Conservation (phyloP, 805 yeast genomes). For the Hanseniaspora thailandica region DNA sequence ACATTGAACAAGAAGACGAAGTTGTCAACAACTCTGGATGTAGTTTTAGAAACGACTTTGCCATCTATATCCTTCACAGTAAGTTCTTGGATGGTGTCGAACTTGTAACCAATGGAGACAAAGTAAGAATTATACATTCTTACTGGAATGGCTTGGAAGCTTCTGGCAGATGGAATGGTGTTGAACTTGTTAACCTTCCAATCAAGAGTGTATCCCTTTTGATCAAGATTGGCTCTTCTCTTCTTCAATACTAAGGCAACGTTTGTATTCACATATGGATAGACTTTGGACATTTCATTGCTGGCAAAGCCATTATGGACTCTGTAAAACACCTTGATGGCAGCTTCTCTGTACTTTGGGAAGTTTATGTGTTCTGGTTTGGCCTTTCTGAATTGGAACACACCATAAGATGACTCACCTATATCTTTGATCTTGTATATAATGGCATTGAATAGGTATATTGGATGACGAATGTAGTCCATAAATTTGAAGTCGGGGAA, state of each 20-base stretch:
- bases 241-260: slow-evolving; percentile 46
- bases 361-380: slow-evolving; percentile 58
- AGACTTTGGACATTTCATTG: slow-evolving; percentile 38
- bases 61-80: slow-evolving; percentile 37
- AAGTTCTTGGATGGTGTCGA: slow-evolving; percentile 51
- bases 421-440: slow-evolving; percentile 50
- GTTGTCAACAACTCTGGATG: slow-evolving; percentile 46
- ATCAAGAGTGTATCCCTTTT: slow-evolving; percentile 37
- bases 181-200: slow-evolving; percentile 72
- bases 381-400: slow-evolving; percentile 57
- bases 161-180: slow-evolving; percentile 45
- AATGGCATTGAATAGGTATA: slow-evolving; percentile 34
- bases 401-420: slow-evolving; percentile 57
- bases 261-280: slow-evolving; percentile 44
- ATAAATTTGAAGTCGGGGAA: slow-evolving; percentile 39
- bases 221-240: slow-evolving; percentile 38
- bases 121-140: slow-evolving; percentile 19
- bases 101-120: slow-evolving; percentile 51
- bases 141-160: neutral
- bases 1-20: slow-evolving; percentile 53
- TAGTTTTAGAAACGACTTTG: slow-evolving; percentile 13
- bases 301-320: slow-evolving; percentile 75
- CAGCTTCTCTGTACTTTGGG: slow-evolving; percentile 71
- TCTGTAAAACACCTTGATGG: slow-evolving; percentile 62
- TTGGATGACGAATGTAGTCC: slow-evolving; percentile 37